Conservation (phyloP, 2,329 filamentous ascomycete species). For the Neocucurbitaria cava region DNA sequence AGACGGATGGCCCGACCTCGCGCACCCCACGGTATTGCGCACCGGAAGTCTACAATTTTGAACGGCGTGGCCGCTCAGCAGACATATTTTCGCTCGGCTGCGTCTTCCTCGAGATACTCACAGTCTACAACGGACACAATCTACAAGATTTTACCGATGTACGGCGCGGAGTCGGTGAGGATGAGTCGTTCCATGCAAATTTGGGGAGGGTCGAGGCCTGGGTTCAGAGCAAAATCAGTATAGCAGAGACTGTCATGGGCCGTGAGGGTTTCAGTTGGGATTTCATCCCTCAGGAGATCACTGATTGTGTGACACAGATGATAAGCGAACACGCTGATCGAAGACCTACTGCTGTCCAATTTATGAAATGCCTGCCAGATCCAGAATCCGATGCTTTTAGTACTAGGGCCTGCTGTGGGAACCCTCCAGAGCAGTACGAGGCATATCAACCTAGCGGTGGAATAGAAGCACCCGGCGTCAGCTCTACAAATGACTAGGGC, state of each 20-base stretch:
- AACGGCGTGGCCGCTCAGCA: conserved; percentile 18
- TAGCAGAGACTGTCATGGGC: background rate
- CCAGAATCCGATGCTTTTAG: background rate
- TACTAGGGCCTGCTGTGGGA: background rate
- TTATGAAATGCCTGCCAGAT: background rate
- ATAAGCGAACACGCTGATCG: background rate
- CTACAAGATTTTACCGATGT: conserved; percentile 8
- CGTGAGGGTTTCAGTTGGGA: too few relatives aligned
- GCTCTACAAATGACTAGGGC: background rate
- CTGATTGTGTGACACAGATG: background rate
- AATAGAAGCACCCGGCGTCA: background rate
- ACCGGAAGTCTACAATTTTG: conserved; percentile 20
- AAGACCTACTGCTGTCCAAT: background rate
- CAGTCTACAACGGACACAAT: background rate
- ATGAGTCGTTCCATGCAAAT: conserved; percentile 15
- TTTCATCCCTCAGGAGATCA: too few relatives aligned
- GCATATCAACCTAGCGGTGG: background rate
- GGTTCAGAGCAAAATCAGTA: too few relatives aligned
- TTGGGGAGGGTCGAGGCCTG: background rate
- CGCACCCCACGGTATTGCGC: conserved; percentile 26
- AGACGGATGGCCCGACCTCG: conserved; percentile 21
- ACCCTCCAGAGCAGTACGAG: background rate
- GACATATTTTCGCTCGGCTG: conserved; percentile 29
- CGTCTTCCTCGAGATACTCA: conserved; percentile 24
- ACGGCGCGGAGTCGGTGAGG: conserved; percentile 1